phyloP scores from a whole-genome alignment of 2,329 filamentous ascomycete genomes.

The Juglanconis juglandina region DNA sequence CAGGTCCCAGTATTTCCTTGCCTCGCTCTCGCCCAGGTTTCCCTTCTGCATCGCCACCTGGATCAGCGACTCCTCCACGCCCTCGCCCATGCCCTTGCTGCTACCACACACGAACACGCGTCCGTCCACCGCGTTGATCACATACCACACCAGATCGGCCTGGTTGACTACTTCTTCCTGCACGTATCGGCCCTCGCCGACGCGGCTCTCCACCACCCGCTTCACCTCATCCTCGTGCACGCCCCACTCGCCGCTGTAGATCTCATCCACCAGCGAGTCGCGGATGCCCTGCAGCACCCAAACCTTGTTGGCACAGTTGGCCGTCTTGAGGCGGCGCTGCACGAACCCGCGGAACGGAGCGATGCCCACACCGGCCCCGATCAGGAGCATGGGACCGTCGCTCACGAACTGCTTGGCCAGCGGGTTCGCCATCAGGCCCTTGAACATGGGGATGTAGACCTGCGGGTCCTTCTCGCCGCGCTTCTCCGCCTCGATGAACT shows the following conservation, averaged over 20 bases:
- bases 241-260: slow-evolving; percentile 95
- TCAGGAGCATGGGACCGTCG: slow-evolving; percentile 95
- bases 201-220: slow-evolving; percentile 72
- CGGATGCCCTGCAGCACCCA: slow-evolving; percentile 93
- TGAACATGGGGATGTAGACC: slow-evolving; percentile 91
- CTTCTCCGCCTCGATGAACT: slow-evolving; percentile 66
- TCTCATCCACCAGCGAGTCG: slow-evolving; percentile 91
- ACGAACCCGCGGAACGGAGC: slow-evolving; percentile 98
- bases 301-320: slow-evolving; percentile 96
- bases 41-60: slow-evolving; percentile 93
- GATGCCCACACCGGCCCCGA: slow-evolving; percentile 93
- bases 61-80: slow-evolving; percentile 81
- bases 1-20: slow-evolving; percentile 80
- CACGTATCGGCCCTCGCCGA: slow-evolving; percentile 82
- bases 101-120: slow-evolving; percentile 95
- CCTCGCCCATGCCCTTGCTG: slow-evolving; percentile 95
- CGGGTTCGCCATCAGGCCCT: slow-evolving; percentile 95
- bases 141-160: slow-evolving; percentile 96
- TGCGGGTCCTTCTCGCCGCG: slow-evolving; percentile 55
- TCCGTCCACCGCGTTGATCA: slow-evolving; percentile 93
- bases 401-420: slow-evolving; percentile 86
- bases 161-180: slow-evolving; percentile 92
- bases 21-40: slow-evolving; percentile 76
- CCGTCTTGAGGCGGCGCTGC: slow-evolving; percentile 85
- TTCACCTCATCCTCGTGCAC: slow-evolving; percentile 86